Conservation (phyloP, 176 grass and related monocot species). For the Oryza glaberrima region DNA sequence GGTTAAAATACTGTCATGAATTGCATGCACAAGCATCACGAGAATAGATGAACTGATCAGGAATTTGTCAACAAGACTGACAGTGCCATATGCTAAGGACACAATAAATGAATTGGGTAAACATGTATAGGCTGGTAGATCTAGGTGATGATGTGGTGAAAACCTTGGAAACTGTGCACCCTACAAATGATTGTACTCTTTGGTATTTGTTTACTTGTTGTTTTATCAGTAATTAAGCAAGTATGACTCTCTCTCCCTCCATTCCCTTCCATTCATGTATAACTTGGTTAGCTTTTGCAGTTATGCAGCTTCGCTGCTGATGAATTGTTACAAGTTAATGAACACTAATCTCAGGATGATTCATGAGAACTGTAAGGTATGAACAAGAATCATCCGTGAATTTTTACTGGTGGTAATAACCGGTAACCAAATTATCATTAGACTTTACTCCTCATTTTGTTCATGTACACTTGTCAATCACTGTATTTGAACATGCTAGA, state of each 20-base stretch:
- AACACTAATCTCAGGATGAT: slow-evolving; percentile 16
- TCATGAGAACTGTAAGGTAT: not conserved
- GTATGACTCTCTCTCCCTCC: slow-evolving; percentile 21
- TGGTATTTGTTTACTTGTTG: not conserved
- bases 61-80: slow-evolving; percentile 48
- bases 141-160: slow-evolving; percentile 47
- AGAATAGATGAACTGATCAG: slow-evolving; percentile 25
- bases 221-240: slow-evolving; percentile 11
- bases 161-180: slow-evolving; percentile 42
- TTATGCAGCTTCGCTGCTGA: slow-evolving; percentile 7
- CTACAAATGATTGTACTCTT: slow-evolving; percentile 43
- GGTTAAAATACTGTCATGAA: slow-evolving; percentile 17
- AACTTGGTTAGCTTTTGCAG: slow-evolving; percentile 36
- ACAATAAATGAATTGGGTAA: slow-evolving; percentile 30
- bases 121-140: slow-evolving; percentile 52
- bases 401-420: not conserved
- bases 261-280: slow-evolving; percentile 18
- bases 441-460: not conserved
- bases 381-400: not conserved
- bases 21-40: slow-evolving; percentile 41
- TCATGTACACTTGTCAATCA: slow-evolving; percentile 5
- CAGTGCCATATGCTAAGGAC: slow-evolving; percentile 37
- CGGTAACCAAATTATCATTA: not conserved
- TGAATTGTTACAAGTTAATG: slow-evolving; percentile 6
- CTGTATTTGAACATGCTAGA: not conserved